Conservation (phyloP, 140 eudicot genomes). For the Erigeron philadelphicus region DNA sequence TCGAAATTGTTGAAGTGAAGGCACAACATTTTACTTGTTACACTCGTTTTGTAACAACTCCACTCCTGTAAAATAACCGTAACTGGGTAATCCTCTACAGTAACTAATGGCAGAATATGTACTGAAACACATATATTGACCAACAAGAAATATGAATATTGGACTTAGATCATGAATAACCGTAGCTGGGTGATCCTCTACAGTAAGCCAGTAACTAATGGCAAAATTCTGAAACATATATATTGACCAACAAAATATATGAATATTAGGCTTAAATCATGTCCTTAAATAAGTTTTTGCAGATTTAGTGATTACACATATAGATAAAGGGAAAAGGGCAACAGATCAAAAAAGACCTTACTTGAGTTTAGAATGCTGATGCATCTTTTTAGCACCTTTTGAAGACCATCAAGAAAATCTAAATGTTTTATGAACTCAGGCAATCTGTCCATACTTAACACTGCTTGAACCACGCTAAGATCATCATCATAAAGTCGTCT, state of each 20-base stretch:
- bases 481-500: slow-evolving; percentile 78
- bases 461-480: slow-evolving; percentile 72
- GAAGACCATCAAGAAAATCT: slow-evolving; percentile 49
- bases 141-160: too few species aligned
- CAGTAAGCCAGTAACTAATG: too few species aligned
- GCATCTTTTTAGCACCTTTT: slow-evolving; percentile 62
- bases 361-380: slow-evolving; percentile 39
- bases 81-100: too few species aligned
- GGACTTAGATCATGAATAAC: neutral
- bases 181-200: too few species aligned
- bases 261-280: too few species aligned
- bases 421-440: slow-evolving; percentile 43
- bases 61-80: neutral
- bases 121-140: too few species aligned
- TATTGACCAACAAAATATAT: too few species aligned
- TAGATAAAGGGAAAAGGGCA: neutral
- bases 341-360: slow-evolving; percentile 27
- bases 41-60: neutral
- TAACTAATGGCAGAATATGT: too few species aligned
- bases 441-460: slow-evolving; percentile 48
- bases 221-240: too few species aligned
- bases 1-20: neutral
- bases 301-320: neutral
- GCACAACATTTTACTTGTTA: too few species aligned
- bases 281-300: too few species aligned